phyloP scores from a whole-genome alignment of 2,329 filamentous ascomycete genomes.

The Fusarium gaditjirri region DNA sequence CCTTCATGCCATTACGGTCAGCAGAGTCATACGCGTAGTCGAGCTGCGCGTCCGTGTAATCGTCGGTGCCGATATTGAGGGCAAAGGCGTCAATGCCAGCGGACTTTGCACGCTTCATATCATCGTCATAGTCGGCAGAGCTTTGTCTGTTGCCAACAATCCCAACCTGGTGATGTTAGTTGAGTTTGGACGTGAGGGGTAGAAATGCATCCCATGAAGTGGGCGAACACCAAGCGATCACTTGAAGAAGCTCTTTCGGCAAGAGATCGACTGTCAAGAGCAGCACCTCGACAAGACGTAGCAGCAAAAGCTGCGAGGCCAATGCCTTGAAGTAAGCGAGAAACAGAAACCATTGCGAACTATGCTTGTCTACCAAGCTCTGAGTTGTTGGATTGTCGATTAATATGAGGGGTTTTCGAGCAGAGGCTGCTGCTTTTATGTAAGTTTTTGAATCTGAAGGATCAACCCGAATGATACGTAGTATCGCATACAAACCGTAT shows the following conservation, averaged over 20 bases:
- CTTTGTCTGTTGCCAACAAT: conserved; percentile 56
- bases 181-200: rapidly evolving
- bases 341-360: conserved; percentile 15
- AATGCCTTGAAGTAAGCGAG: conserved; percentile 9
- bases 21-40: conserved; percentile 61
- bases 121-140: conserved; percentile 57
- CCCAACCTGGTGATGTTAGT: conserved; percentile 50
- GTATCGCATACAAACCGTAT: neutral
- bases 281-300: conserved; percentile 2
- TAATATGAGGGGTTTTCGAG: neutral
- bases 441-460: neutral
- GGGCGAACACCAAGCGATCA: conserved; percentile 31
- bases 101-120: conserved; percentile 57
- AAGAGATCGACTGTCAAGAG: conserved; percentile 5
- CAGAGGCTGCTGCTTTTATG: neutral
- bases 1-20: conserved; percentile 59
- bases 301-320: conserved; percentile 14
- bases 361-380: neutral
- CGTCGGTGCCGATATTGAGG: conserved; percentile 60
- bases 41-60: conserved; percentile 58
- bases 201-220: conserved; percentile 25
- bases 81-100: conserved; percentile 61
- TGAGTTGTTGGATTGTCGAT: too few species aligned
- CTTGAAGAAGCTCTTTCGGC: conserved; percentile 20
- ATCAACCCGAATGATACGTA: neutral